These are phyloP conservation scores for Mycena vulgaris DNA, from an alignment of 768 basidiomycete species.

Conservation along the genomic window DNA sequence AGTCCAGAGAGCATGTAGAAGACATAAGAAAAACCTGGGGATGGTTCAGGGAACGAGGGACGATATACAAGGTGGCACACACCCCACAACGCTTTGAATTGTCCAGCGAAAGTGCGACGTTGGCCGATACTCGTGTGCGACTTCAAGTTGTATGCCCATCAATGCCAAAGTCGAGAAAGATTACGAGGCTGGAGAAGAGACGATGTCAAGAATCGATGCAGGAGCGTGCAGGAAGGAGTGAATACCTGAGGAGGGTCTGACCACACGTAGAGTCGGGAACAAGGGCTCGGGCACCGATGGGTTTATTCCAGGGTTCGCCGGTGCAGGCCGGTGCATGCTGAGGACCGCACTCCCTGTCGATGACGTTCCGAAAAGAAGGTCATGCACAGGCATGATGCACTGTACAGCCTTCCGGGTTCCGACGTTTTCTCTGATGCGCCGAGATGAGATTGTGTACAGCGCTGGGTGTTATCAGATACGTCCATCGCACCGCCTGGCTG, in stretches of 20 bases:
- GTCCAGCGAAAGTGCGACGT: neutral
- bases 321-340: no score
- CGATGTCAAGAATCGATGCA: neutral
- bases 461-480: no score
- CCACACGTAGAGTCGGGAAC: neutral
- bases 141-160: constrained; percentile 13
- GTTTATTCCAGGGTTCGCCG: neutral
- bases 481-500: no score
- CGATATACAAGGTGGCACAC: no score
- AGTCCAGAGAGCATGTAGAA: neutral
- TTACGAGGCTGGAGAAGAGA: neutral
- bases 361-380: neutral
- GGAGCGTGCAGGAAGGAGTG: neutral
- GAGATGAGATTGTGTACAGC: no score
- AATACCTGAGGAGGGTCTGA: constrained; percentile 5
- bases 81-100: neutral
- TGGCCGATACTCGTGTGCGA: neutral
- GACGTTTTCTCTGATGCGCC: no score
- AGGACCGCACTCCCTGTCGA: no score
- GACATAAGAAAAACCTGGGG: neutral
- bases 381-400: neutral
- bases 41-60: neutral
- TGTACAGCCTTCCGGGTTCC: neutral
- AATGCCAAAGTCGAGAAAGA: neutral
- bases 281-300: neutral